phyloP scores from a whole-genome alignment of 768 basidiomycete species.

The Hydnomerulius pinastri region DNA sequence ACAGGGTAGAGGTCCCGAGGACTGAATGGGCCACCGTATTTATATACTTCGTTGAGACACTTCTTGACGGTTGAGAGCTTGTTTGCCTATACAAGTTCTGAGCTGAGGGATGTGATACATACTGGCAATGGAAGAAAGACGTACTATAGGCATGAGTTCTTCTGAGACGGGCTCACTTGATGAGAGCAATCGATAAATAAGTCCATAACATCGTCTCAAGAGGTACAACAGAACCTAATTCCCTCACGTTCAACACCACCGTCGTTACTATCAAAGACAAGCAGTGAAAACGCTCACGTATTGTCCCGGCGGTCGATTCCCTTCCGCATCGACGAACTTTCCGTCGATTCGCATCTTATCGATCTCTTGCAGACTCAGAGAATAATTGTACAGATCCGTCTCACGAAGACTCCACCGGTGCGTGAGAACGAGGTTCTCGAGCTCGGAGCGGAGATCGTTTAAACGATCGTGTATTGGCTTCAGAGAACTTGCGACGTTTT shows the following conservation, averaged over 20 bases:
- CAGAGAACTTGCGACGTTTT: conserved; percentile 80
- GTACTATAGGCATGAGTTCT: conserved; percentile 93
- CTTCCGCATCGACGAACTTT: conserved; percentile 94
- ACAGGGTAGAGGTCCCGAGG: conserved; percentile 94
- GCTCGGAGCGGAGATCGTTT: conserved; percentile 78
- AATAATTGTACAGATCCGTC: conserved; percentile 93
- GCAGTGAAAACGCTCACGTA: conserved; percentile 58
- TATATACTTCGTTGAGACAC: conserved; percentile 92
- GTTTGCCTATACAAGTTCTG: conserved; percentile 65
- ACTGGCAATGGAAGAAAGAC: conserved; percentile 22
- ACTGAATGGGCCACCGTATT: conserved; percentile 92
- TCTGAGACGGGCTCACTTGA: conserved; percentile 97
- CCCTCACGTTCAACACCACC: background rate
- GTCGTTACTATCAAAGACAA: background rate
- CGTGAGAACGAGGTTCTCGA: conserved; percentile 90
- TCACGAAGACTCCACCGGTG: conserved; percentile 97
- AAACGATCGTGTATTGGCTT: conserved; percentile 95
- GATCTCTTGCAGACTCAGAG: conserved; percentile 90
- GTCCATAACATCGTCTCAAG: conserved; percentile 91
- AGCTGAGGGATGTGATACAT: background rate
- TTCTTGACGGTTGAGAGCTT: conserved; percentile 97
- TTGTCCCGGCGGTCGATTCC: conserved; percentile 90
- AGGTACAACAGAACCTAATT: conserved; percentile 87
- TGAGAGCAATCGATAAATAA: conserved; percentile 90
- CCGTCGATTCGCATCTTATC: conserved; percentile 97